Evolutionary conservation across 805 yeast species (phyloP).

Genomic region (Sugiyamaella mastotermitis): DNA sequence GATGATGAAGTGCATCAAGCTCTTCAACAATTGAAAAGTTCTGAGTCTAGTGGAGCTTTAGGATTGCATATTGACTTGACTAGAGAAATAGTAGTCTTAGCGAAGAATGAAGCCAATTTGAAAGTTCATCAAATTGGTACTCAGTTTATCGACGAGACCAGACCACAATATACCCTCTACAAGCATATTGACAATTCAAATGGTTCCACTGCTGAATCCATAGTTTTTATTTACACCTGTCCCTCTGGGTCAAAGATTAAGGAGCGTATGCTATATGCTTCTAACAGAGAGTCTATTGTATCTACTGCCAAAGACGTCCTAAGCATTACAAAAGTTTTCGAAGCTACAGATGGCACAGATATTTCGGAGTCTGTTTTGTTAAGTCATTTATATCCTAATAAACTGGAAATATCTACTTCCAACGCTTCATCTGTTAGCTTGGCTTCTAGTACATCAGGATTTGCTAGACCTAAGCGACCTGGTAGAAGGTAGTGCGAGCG

Average conservation of each 20-base stretch:
- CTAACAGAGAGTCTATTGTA: conserved; percentile 44
- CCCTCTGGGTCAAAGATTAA: conserved; percentile 87
- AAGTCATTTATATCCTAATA: conserved; percentile 14
- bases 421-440: conserved; percentile 4
- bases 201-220: conserved; percentile 25
- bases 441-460: conserved; percentile 6
- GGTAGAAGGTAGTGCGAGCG: conserved; percentile 17
- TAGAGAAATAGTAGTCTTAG: conserved; percentile 43
- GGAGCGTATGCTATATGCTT: conserved; percentile 89
- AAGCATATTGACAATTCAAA: conserved; percentile 27
- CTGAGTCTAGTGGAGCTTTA: conserved; percentile 18
- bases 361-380: conserved; percentile 13
- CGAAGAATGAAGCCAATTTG: conserved; percentile 24
- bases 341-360: conserved; percentile 25
- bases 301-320: conserved; percentile 3
- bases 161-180: conserved; percentile 50
- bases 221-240: conserved; percentile 70
- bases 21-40: conserved; percentile 19
- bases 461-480: conserved; percentile 25
- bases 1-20: conserved; percentile 19
- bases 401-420: too few relatives aligned
- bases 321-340: conserved; percentile 14
- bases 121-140: conserved; percentile 25
- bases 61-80: conserved; percentile 38
- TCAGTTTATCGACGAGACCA: conserved; percentile 32